Percentiles rank a stretch among this genome's conserved stretches.
These are phyloP conservation scores for Talaromyces sp. DNA, from an alignment of 2,329 filamentous ascomycete genomes.

Conservation along the genomic window DNA sequence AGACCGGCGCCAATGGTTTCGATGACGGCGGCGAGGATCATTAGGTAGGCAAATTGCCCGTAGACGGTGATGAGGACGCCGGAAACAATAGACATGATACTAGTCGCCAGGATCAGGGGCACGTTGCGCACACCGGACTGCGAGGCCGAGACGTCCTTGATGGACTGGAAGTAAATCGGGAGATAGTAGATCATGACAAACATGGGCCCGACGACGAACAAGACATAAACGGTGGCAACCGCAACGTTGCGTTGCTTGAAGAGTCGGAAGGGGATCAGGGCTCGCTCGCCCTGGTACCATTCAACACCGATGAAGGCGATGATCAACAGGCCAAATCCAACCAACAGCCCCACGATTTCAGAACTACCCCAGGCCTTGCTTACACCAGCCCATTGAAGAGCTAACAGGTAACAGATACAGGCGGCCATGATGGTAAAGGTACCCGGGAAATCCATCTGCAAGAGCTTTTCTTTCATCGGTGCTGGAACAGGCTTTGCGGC, in stretches of 20 bases:
- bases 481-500: constrained; percentile 7
- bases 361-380: constrained; percentile 8
- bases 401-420: constrained; percentile 10
- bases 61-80: constrained; percentile 22
- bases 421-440: constrained; percentile 16
- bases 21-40: constrained; percentile 21
- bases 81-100: constrained; percentile 21
- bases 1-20: constrained; percentile 17
- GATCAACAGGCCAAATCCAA: constrained; percentile 17
- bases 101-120: constrained; percentile 32
- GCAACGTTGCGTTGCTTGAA: constrained; percentile 33
- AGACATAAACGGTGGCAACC: constrained; percentile 24
- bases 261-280: constrained; percentile 32
- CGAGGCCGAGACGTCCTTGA: constrained; percentile 26
- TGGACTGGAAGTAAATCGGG: constrained; percentile 32
- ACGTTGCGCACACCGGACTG: constrained; percentile 37
- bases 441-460: constrained; percentile 20
- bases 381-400: constrained; percentile 11
- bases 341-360: constrained; percentile 2
- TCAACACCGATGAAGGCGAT: constrained; percentile 16
- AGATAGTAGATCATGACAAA: constrained; percentile 30
- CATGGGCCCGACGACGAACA: constrained; percentile 30
- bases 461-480: constrained; percentile 16
- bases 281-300: constrained; percentile 15
- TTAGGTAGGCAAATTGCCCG: constrained; percentile 23